Evolutionary conservation across 441 rosid species (phyloP), one percentile per base, ranked within the genome.

Genomic region (Melastoma candidum): DNA sequence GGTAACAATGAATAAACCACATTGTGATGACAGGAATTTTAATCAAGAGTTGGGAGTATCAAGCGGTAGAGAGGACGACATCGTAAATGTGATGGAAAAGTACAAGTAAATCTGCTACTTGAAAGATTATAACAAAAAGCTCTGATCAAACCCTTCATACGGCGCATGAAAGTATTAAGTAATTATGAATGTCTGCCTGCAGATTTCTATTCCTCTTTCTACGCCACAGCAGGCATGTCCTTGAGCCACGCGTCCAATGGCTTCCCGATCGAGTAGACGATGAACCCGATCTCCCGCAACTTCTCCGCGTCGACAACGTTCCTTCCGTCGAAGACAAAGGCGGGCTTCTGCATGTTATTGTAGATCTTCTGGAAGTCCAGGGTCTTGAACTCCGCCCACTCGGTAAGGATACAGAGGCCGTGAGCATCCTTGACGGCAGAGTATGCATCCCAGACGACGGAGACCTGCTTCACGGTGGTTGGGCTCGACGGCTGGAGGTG

Each of bases 361-460:
- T 54, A 54, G 47, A 54, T 54, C 48, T 11, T 54, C 58, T 54
- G 46, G 48, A 39, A 54, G 22, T 54, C 58, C 4, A 54, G 62
- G 49, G 52, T 47, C 60, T 57, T 57, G 52, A 57, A 57, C 46
- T 57, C 60, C 6, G 47, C 60, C 60, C 60, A 57, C 60, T 57
- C 60, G 3, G 60, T 57, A 26, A 57, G 60, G 14, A 57, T 47
- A 51, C 60, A 57, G 26, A 57, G 52, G 24, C 25, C 51, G 4
- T 57, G 60, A 12, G 60, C 60, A 12, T 57, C 60, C 60, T 57
- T 57, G 43, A 17, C 52, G 1, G 60, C 60, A 12, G 12, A 27
- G 22, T 57, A 57, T 7, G 60, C 60, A 7, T 57, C 60, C 60
- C 60, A 57, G 39, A 57, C 60, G 26, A 57, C 52, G 1, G 60